Base-by-base conservation (phyloP, 305 asterid species). In the Andrographis paniculata region DNA sequence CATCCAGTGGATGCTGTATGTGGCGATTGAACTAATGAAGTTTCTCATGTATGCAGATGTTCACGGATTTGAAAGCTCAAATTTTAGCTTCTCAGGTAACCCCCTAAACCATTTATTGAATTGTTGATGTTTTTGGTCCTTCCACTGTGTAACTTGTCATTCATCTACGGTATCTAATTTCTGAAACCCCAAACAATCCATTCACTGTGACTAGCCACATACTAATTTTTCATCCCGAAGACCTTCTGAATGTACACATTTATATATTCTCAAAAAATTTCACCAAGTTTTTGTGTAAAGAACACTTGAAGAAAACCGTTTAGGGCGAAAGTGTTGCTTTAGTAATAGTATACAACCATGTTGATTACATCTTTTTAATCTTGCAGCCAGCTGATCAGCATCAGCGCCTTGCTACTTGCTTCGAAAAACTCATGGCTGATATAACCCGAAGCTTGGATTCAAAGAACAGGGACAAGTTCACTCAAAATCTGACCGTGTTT, bases 391-490 rank as follows among this genome's bases (percentile, higher is more conserved):
- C 42, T 4, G 98, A 89, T 59, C 94, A 80, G 53, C 98, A 82
- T 65, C 95, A 74, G 52, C 87, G 93, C 55, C 86, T 85, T 52
- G 77, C 95, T 20, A 24, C 75, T 23, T 89, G 91, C 58, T 85
- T 89, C 14, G 96, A 85, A 56, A 86, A 82, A 67, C 56, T 89
- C 64, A 89, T 89, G 96, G 65, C 73, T 39, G 95, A 82, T 68
- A 69, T 89, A 19, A 70, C 61, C 23, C 79, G 83, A 52, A 77
- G 92, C 78, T 73, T 86, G 92, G 94, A 89, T 73, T 74, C 94
- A 18, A 89, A 78, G 76, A 89, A 85, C 69, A 74, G 96, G 58
- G 98, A 86, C 67, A 89, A 89, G 73, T 89, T 89, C 55, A 82
- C 98, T 10, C 94, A 85, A 64, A 89, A 89, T 65, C 64, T 89